Evolutionary conservation across 2,329 filamentous ascomycete genomes (phyloP).

Genomic region (Fusarium sacchari): DNA sequence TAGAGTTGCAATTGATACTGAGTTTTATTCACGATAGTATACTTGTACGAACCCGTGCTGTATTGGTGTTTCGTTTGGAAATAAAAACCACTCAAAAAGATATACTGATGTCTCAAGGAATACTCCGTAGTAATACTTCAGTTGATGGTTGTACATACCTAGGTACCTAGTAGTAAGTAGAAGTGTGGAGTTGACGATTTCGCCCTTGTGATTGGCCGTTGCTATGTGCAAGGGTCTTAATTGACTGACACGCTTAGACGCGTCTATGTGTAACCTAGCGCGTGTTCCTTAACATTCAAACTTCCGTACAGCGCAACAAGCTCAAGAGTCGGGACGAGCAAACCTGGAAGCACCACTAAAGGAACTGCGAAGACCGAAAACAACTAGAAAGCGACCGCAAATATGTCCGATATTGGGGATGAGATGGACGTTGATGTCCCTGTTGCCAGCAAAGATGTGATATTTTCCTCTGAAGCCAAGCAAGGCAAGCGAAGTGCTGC

Average conservation of each 20-base stretch:
- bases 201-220: constrained; percentile 19
- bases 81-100: too few relatives aligned
- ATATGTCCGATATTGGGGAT: constrained; percentile 70
- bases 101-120: background rate
- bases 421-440: constrained; percentile 70
- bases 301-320: constrained; percentile 1
- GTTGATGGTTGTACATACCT: too few relatives aligned
- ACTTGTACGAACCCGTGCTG: too few relatives aligned
- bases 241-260: constrained; percentile 45
- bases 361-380: background rate
- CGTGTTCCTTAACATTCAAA: constrained; percentile 45
- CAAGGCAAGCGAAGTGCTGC: constrained; percentile 94
- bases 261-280: constrained; percentile 34
- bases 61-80: background rate
- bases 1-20: constrained; percentile 13
- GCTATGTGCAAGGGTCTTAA: constrained; percentile 39
- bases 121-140: background rate
- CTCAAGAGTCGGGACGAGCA: constrained; percentile 2
- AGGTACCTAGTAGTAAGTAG: too few relatives aligned
- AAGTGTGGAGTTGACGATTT: background rate
- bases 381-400: background rate
- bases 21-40: background rate
- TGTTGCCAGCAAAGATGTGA: constrained; percentile 58
- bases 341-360: background rate
- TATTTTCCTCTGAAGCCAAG: constrained; percentile 78